Conservation (phyloP, 495 filamentous ascomycete species). For the Sporormia fimetaria region DNA sequence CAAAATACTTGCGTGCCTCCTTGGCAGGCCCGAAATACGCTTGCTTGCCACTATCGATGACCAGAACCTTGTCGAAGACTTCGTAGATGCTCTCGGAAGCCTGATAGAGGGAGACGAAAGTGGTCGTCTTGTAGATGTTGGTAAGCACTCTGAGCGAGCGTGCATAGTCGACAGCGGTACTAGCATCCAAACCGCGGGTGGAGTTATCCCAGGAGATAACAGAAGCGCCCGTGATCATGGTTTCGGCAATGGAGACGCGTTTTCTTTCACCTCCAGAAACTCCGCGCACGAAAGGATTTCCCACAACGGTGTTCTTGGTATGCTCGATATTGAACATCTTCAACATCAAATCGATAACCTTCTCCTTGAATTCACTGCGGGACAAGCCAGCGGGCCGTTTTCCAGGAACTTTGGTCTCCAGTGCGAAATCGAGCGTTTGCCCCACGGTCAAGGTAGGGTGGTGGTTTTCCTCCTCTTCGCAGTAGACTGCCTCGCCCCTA, state of each 20-base stretch:
- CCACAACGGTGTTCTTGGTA: constrained; percentile 68
- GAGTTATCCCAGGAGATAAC: constrained; percentile 75
- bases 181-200: constrained; percentile 73
- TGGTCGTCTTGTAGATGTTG: constrained; percentile 66
- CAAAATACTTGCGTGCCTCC: constrained; percentile 68
- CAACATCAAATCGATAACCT: constrained; percentile 56
- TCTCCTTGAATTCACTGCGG: constrained; percentile 58
- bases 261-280: constrained; percentile 81
- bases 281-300: constrained; percentile 68
- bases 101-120: constrained; percentile 74
- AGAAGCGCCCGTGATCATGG: constrained; percentile 60
- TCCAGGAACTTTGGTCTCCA: constrained; percentile 69
- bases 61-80: constrained; percentile 78
- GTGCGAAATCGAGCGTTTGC: constrained; percentile 70
- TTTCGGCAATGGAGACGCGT: constrained; percentile 60
- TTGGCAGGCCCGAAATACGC: constrained; percentile 67
- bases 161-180: constrained; percentile 63
- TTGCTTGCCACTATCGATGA: constrained; percentile 67
- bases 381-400: constrained; percentile 56
- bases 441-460: constrained; percentile 71
- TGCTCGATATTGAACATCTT: constrained; percentile 86
- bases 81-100: constrained; percentile 75
- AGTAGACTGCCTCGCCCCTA: constrained; percentile 77
- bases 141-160: constrained; percentile 69
- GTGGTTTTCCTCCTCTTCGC: constrained; percentile 74